Percentiles rank a stretch among this genome's conserved stretches.
Conservation (phyloP, 2,329 filamentous ascomycete genomes). For the Trichophyton benhamiae region DNA sequence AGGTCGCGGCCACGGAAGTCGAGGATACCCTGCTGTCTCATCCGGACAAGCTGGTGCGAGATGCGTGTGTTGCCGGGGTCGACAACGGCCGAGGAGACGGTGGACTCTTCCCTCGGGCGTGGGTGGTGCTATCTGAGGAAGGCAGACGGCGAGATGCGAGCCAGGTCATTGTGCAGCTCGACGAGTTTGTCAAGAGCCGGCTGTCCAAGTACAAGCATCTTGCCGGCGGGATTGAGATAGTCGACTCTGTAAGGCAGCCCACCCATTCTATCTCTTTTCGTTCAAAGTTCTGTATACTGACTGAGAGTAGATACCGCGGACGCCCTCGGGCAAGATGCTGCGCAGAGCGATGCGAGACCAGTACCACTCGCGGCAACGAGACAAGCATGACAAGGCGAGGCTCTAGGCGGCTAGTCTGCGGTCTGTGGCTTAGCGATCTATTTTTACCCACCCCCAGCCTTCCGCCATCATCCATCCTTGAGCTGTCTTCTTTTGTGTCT, state of each 20-base stretch:
- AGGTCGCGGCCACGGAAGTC: constrained; percentile 51
- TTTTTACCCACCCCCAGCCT: neutral
- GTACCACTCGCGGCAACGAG: constrained; percentile 9
- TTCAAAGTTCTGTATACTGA: neutral
- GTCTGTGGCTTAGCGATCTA: neutral
- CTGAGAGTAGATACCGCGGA: constrained; percentile 10
- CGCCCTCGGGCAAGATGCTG: constrained; percentile 12
- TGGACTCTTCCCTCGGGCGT: constrained; percentile 10
- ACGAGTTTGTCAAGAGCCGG: constrained; percentile 10
- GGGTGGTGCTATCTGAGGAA: constrained; percentile 8
- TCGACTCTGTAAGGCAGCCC: constrained; percentile 6
- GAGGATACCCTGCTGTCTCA: constrained; percentile 52
- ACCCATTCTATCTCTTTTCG: neutral
- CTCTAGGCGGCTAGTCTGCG: neutral
- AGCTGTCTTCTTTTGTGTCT: neutral
- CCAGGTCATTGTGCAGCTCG: constrained; percentile 6
- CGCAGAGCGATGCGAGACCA: constrained; percentile 10
- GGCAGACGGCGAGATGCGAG: constrained; percentile 2
- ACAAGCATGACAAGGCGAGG: constrained; percentile 4
- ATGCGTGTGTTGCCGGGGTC: constrained; percentile 11
- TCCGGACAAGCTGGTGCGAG: constrained; percentile 18
- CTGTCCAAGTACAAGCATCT: constrained; percentile 12
- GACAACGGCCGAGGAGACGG: constrained; percentile 12
- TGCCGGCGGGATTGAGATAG: constrained; percentile 10
- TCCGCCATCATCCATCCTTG: neutral